Percentiles rank a stretch among this genome's conserved stretches.
These are phyloP conservation scores for Colletotrichum sp. DNA, from an alignment of 2,329 filamentous ascomycete species.

Conservation along the genomic window DNA sequence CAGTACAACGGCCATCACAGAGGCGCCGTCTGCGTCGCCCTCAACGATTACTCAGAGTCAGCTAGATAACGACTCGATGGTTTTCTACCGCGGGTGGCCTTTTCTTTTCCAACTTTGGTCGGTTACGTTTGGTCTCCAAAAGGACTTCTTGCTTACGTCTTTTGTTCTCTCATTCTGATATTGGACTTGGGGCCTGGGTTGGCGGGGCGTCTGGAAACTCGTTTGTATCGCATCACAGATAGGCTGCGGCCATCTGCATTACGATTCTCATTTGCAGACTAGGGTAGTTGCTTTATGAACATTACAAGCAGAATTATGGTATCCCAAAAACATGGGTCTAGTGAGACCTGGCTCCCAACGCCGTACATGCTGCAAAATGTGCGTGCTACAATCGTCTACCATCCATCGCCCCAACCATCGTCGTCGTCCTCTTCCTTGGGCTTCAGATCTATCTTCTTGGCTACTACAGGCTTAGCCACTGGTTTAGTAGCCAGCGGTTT, in stretches of 20 bases:
- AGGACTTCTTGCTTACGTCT: slow-evolving; percentile 1
- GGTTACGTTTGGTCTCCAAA: slow-evolving; percentile 4
- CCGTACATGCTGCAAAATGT: slow-evolving; percentile 11
- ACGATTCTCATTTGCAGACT: slow-evolving; percentile 1
- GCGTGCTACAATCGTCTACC: slow-evolving; percentile 42
- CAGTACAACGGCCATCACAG: slow-evolving; percentile 96
- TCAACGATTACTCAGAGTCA: slow-evolving; percentile 82
- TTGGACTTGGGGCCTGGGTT: slow-evolving; percentile 15
- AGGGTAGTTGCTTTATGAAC: not conserved
- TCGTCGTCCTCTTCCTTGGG: slow-evolving; percentile 67
- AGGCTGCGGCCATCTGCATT: slow-evolving; percentile 12
- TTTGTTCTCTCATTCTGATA: not conserved
- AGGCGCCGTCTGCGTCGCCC: slow-evolving; percentile 87
- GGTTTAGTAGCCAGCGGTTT: slow-evolving; percentile 43
- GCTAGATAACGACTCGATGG: slow-evolving; percentile 25
- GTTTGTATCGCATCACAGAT: slow-evolving; percentile 13
- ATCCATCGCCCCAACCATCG: slow-evolving; percentile 71
- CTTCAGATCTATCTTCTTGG: slow-evolving; percentile 74
- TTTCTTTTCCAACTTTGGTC: not conserved
- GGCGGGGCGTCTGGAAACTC: slow-evolving; percentile 23
- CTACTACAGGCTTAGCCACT: slow-evolving; percentile 44
- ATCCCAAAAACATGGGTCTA: slow-evolving; percentile 2
- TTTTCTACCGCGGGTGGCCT: not conserved
- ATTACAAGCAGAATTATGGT: slow-evolving; percentile 12
- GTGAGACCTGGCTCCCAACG: slow-evolving; percentile 8